Evolutionary conservation across 176 grass and related monocot species (phyloP), one percentile per base, ranked within the genome.

Genomic region (Poa pratensis): DNA sequence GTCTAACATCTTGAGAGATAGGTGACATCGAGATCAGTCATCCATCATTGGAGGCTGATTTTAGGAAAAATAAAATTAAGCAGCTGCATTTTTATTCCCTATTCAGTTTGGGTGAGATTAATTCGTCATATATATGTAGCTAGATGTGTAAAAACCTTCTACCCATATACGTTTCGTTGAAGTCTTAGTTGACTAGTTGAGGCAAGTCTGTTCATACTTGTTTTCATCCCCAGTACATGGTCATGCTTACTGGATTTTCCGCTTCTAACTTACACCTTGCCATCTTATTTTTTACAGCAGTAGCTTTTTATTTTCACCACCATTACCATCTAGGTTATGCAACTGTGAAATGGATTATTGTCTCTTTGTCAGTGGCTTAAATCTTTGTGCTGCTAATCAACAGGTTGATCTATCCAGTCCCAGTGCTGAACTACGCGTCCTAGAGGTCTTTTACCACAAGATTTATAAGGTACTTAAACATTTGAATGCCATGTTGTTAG

Each of bases 361-460:
- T 16, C 35, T 81, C 69, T 63, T 30, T 82, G 9, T 6, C 14
- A 1, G 18, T 78, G 45, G 23, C 83, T 73, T 76, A 71, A 78
- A 65, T 78, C 22, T 73, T 67, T 32, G 42, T 62, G 13, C 52
- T 55, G 57, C 67, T 80, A 39, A 75, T 87, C n/a, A 72, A 52
- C 81, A 97, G 95, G 95, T 97, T 91, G 95, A 97, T 77, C 83
- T 97, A 40, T 97, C 95, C 69, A 94, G 84, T 85, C 87, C 90
- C 77, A 70, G 81, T 93, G 92, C 92, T 35, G 95, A 95, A 82
- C 80, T 97, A 40, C 90, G 95, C 39, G 87, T 97, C 61, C 82
- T 97, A 50, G 90, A 97, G 87, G 95, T 97, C 28, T 95, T 97
- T 48, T 97, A 93, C 88, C 95, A 95, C 87, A 95, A 97, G 83